These are phyloP conservation scores for Camellia oleifera DNA, from an alignment of 179 eudicot genomes.

Conservation along the genomic window DNA sequence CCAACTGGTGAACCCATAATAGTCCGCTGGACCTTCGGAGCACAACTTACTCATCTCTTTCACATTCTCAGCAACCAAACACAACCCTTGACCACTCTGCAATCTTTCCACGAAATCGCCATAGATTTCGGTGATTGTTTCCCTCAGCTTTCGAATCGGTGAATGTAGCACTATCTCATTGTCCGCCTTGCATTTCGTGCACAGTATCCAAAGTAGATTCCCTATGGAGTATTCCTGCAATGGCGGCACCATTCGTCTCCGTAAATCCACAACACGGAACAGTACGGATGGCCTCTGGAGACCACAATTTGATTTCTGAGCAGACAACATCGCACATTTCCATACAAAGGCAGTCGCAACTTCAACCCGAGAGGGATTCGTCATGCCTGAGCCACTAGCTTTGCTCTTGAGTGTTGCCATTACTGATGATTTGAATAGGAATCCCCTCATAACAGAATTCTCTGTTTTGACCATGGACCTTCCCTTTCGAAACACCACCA, in stretches of 20 bases:
- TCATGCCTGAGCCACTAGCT: neutral
- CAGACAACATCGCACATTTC: constrained; percentile 11
- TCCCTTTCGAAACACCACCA: neutral
- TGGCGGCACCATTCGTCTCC: constrained; percentile 10
- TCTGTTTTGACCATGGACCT: constrained; percentile 11
- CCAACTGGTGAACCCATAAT: constrained; percentile 14
- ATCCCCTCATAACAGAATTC: neutral
- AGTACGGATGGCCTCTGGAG: neutral
- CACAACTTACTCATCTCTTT: neutral
- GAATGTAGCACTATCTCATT: constrained; percentile 6
- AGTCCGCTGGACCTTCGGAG: constrained; percentile 8
- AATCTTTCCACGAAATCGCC: constrained; percentile 6
- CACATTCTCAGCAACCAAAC: neutral
- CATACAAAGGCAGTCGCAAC: constrained; percentile 12
- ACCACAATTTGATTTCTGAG: neutral
- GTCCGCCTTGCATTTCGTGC: neutral
- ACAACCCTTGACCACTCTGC: constrained; percentile 1
- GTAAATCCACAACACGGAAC: constrained; percentile 10
- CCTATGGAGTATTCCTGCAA: constrained; percentile 10
- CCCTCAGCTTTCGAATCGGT: constrained; percentile 7
- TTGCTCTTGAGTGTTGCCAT: neutral
- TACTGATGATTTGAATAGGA: neutral
- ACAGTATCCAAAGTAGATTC: constrained; percentile 14
- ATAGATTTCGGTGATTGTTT: constrained; percentile 4
- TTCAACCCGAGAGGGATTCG: neutral